Evolutionary conservation across 192 early-diverging fungal genomes (phyloP), one percentile per base, ranked within the genome.

Genomic region (Coemansia sp.): DNA sequence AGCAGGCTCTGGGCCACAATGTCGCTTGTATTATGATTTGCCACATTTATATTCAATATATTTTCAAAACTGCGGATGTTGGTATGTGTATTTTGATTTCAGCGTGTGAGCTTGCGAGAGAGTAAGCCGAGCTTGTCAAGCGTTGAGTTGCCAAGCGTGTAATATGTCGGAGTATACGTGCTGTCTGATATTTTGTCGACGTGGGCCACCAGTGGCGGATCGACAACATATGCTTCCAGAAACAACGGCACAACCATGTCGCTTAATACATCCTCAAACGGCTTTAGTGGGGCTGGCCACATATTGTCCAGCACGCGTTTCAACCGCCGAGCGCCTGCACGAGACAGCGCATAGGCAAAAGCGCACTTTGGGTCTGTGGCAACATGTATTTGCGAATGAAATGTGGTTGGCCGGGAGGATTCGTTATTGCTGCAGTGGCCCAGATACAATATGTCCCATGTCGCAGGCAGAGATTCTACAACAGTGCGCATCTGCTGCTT

Each of bases 291-390:
- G 17, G 47, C 22, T 4, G 74, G 64, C 74, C 65, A 76, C 55
- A 70, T 62, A 15, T 70, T 66, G 37, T 67, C 59, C 8, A 71
- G 36, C 23, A 70, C 64, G 52, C 68, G 68, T 46, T 64, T 70
- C 22, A 71, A 50, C 9, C 65, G 59, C 9, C 34, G 15, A 1
- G 68, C 74, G 3, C 60, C 60, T 9, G 59, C 59, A 2, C 47
- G 23, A 5, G 68, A 69, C 4, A 76, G 17, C 2, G 68, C 68
- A 26, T 76, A 76, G 12, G 74, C 68, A 38, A 60, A 69, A 2
- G 57, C 25, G 60, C 74, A 76, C 11, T 17, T 38, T 20, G 68
- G 68, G 8, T 34, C n/a, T 28, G 55, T 12, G 1, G 64, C 66
- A 4, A 74, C 58, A 61, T 50, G 63, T 31, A 75, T 20, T 0